Conservation (phyloP, 345 rosid genomes). For the Brassica juncea region DNA sequence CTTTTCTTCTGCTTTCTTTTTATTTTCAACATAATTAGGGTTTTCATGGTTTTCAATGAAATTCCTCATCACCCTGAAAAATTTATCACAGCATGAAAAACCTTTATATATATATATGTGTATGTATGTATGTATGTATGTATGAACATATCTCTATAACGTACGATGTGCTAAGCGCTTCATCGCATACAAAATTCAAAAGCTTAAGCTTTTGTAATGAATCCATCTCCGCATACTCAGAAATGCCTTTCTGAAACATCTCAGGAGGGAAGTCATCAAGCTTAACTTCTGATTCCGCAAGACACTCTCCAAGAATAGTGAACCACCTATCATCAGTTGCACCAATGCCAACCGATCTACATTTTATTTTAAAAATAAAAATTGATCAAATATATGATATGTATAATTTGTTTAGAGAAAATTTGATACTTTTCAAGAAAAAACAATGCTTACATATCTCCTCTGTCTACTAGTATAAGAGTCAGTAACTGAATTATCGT, state of each 20-base stretch:
- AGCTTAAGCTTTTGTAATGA: slow-evolving; percentile 53
- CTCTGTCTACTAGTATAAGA: slow-evolving; percentile 53
- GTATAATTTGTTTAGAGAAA: not conserved
- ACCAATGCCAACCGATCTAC: slow-evolving; percentile 52
- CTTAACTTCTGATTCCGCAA: slow-evolving; percentile 44
- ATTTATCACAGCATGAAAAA: not conserved
- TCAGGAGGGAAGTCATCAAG: slow-evolving; percentile 40
- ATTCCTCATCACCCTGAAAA: slow-evolving; percentile 45
- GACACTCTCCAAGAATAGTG: slow-evolving; percentile 47
- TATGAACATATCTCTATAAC: slow-evolving; percentile 29
- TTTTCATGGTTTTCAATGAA: slow-evolving; percentile 55
- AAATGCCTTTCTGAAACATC: slow-evolving; percentile 43
- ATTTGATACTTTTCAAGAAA: not conserved
- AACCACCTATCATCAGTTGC: slow-evolving; percentile 63
- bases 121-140: not conserved
- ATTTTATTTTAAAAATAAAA: slow-evolving; percentile 17
- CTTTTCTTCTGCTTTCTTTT: slow-evolving; percentile 54
- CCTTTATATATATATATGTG: not conserved
- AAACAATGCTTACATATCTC: slow-evolving; percentile 51
- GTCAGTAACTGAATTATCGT: slow-evolving; percentile 58
- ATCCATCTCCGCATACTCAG: slow-evolving; percentile 47
- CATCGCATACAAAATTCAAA: slow-evolving; percentile 68
- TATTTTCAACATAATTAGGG: slow-evolving; percentile 39
- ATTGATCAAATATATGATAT: slow-evolving; percentile 4
- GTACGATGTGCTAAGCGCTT: slow-evolving; percentile 61